Evolutionary conservation across 2,329 filamentous ascomycete genomes (phyloP).

Genomic region (Pseudopithomyces chartarum): DNA sequence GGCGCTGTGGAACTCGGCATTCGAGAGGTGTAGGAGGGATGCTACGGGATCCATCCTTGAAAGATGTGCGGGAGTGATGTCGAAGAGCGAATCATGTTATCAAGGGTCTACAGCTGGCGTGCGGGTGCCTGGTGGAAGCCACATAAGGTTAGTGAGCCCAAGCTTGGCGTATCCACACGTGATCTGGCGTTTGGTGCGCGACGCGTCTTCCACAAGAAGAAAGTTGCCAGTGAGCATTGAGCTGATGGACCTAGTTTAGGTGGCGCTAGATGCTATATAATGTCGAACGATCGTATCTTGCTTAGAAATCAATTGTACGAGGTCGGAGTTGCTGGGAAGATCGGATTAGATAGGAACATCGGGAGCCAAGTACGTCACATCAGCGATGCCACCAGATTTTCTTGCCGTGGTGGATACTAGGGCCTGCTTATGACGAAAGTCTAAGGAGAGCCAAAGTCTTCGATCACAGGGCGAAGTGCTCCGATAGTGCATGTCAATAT

Average conservation of each 20-base stretch:
- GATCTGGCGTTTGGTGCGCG: conserved; percentile 1
- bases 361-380: background rate
- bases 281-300: background rate
- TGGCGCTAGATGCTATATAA: background rate
- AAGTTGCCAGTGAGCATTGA: background rate
- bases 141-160: background rate
- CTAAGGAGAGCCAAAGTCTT: too few relatives aligned
- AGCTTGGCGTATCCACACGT: background rate
- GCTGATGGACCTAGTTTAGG: background rate
- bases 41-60: background rate
- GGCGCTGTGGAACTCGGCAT: background rate
- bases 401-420: too few relatives aligned
- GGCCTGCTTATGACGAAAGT: too few relatives aligned
- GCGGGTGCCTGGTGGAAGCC: background rate
- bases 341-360: background rate
- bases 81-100: background rate
- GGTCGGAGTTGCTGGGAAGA: too few relatives aligned
- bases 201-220: background rate
- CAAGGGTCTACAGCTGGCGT: background rate
- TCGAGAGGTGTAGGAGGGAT: background rate
- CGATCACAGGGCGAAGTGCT: too few relatives aligned
- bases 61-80: background rate
- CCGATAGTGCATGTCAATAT: too few relatives aligned
- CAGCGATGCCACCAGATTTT: too few relatives aligned
- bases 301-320: background rate